phyloP scores from a whole-genome alignment of 305 asterid genomes.

The Solanum hybrid region DNA sequence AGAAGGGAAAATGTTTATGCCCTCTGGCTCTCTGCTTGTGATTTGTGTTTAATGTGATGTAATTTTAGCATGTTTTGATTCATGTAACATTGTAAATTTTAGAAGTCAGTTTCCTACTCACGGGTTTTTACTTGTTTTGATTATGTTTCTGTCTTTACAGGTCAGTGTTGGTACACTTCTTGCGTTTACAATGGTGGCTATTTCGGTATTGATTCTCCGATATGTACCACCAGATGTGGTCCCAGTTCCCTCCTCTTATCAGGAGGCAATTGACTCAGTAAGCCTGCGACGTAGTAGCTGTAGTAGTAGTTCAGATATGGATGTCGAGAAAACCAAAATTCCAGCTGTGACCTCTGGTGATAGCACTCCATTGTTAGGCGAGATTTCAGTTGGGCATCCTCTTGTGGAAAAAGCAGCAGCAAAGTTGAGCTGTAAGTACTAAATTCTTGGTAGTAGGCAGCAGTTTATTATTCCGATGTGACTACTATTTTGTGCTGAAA shows the following conservation, averaged over 20 bases:
- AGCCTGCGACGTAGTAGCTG: conserved; percentile 31
- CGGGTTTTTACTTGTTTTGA: background rate
- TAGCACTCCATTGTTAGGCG: conserved; percentile 35
- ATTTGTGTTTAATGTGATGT: background rate
- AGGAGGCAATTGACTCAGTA: conserved; percentile 76
- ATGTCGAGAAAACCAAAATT: conserved; percentile 25
- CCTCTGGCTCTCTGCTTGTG: background rate
- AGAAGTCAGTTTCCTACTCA: background rate
- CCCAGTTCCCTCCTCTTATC: conserved; percentile 82
- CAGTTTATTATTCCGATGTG: background rate
- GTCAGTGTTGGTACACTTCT: conserved; percentile 97
- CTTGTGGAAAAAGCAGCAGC: conserved; percentile 45
- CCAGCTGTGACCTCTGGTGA: conserved; percentile 17
- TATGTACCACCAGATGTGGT: conserved; percentile 89
- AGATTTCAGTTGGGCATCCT: conserved; percentile 30
- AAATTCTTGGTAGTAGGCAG: background rate
- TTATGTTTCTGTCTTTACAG: conserved; percentile 33
- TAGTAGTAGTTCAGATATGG: conserved; percentile 24
- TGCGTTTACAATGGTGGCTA: conserved; percentile 85
- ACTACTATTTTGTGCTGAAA: background rate
- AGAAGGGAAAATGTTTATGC: background rate
- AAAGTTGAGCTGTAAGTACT: conserved; percentile 45
- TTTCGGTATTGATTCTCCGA: conserved; percentile 81
- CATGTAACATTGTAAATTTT: background rate
- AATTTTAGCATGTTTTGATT: background rate